A percentile compares a stretch with the other conserved stretches of the same genome.
Evolutionary conservation across 2,329 filamentous ascomycete genomes (phyloP).

Genomic region (Pleurostoma richardsiae): DNA sequence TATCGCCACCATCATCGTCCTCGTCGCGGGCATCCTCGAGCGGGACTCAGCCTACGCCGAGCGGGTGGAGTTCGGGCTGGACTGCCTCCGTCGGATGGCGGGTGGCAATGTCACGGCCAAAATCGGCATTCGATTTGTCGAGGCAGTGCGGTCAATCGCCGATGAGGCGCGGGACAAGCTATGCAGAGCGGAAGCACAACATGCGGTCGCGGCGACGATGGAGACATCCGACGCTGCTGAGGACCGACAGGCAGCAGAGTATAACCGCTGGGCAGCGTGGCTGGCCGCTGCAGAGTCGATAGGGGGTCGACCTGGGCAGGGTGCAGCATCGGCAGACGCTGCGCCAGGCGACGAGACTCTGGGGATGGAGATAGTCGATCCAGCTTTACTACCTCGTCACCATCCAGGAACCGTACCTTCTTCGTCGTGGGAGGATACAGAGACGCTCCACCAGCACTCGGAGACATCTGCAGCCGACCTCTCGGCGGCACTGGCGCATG

Average conservation of each 20-base stretch:
- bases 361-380: neutral
- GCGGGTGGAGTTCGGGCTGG: conserved; percentile 21
- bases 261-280: conserved; percentile 4
- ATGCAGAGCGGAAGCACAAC: conserved; percentile 5
- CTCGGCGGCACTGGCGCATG: neutral
- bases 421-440: neutral
- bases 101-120: conserved; percentile 22
- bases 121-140: conserved; percentile 19
- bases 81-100: conserved; percentile 26
- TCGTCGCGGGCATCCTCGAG: conserved; percentile 26
- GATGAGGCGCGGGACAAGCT: conserved; percentile 15
- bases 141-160: conserved; percentile 18
- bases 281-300: neutral
- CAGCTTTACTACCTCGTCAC: too few relatives aligned
- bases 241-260: neutral
- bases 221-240: neutral
- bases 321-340: neutral
- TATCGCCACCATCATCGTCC: conserved; percentile 26
- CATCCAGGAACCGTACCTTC: neutral
- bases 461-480: neutral
- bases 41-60: conserved; percentile 22
- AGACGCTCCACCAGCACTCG: neutral
- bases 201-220: conserved; percentile 1
- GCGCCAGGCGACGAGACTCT: neutral
- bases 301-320: neutral